Base-by-base conservation (phyloP, 257 asterid genomes). In the Solanum chmielewskii region DNA sequence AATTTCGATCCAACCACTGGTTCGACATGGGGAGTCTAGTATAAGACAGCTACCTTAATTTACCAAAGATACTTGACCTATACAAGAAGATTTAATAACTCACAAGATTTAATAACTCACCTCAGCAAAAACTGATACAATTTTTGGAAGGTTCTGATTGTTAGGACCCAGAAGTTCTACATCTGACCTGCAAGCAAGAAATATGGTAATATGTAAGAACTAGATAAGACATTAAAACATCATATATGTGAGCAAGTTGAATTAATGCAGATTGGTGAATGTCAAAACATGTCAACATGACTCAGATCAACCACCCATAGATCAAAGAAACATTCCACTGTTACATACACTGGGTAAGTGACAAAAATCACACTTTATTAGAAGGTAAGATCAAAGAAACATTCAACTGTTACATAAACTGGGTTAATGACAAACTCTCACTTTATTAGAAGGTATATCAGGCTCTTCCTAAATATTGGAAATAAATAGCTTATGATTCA, bases 81-180 rank as follows among this genome's bases (percentile, higher is more conserved):
- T 23, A 76, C 73, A 70, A 45, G 41, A 78, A 69, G 83, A 14
- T 47, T 27, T 69, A 60, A 7, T 70, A 73, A 89, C 98, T 87
- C 87, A 97, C 99, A 78, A 69, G 83, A 14, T 45, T 27, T 69
- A 60, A 7, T 70, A 73, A 89, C 98, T 87, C 87, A 97, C 99
- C 99, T 97, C 99, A 21, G 99, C 98, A 91, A 97, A 97, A 42
- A 97, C 98, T 27, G 95, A 92, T 33, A 97, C 99, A 86, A 97
- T 95, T 91, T 97, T 97, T 3, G 99, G 97, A 86, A 97, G 98
- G 89, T 95, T 88, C 91, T 97, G 99, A 89, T 97, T 96, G 90
- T 95, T 92, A 85, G 97, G 98, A 86, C 99, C 99, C 94, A 97
- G 91, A 81, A 97, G 93, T 44, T 92, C 99, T 71, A 83, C 44